Evolutionary conservation across 106 monocot genomes (phyloP), one percentile per base, ranked within the genome.

Genomic region (Dendrobium huoshanense): DNA sequence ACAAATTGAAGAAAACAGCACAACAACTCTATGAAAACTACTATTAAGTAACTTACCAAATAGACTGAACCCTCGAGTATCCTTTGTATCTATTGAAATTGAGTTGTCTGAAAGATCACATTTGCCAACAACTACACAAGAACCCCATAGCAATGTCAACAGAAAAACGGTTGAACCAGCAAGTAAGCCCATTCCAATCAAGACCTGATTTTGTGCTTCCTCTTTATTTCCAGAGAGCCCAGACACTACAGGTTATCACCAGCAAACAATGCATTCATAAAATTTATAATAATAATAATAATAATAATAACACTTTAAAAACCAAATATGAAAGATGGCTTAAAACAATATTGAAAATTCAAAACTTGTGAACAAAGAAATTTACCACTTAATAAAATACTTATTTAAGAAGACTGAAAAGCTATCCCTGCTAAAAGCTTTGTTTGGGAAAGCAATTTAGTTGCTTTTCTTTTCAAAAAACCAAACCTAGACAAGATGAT

Each of bases 161-260:
- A 94, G 94, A 88, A 94, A 87, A 75, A 92, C 88, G 24, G 92
- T 96, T 56, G 96, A 96, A 10, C 94, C 96, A 80, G 96, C 94
- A 85, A 96, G 94, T 86, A 96, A 86, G 51, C 96, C 96, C 88
- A 96, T 96, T 73, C 96, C 92, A 78, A 96, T 90, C 76, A 94
- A 78, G 54, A 96, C 96, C 86, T 96, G 96, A 41, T 74, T 75
- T 83, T 96, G 92, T 54, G 96, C 96, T 55, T 87, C 87, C 79
- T 94, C 94, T 85, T 80, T 94, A 82, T 81, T 94, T 87, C 96
- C 96, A 82, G 96, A 92, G 49, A 96, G 87, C 51, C 96, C 96
- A 77, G 96, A 96, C 47, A 89, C 96, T 96, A 87, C 73, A 90
- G 20, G 19, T 42, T 7, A 74, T 74, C 74, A 74, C 43, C 16